Conservation (phyloP, 352 stramenopile genomes). For the Pythium grandisporangium region DNA sequence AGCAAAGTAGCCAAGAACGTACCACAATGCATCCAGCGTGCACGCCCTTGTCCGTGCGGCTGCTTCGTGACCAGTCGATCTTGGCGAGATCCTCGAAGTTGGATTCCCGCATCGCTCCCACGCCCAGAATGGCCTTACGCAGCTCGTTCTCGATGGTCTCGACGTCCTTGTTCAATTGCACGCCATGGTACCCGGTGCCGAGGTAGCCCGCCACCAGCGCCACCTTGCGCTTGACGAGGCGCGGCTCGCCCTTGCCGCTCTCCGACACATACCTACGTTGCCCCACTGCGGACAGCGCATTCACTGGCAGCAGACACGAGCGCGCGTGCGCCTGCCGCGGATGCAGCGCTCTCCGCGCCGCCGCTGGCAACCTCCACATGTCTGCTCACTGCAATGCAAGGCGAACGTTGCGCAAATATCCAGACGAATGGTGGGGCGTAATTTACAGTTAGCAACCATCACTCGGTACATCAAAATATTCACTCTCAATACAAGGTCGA, state of each 20-base stretch:
- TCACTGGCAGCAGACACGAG: conserved; percentile 4
- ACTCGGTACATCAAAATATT: no score
- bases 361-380: conserved; percentile 4
- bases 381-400: conserved; percentile 7
- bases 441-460: no score
- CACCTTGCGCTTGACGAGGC: conserved; percentile 85
- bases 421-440: no score
- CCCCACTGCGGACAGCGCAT: no score
- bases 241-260: no score
- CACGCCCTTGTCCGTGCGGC: conserved; percentile 89
- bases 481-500: no score
- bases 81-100: conserved; percentile 85
- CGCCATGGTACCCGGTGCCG: conserved; percentile 63
- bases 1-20: conserved; percentile 15
- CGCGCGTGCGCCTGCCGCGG: neutral
- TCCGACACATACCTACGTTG: no score
- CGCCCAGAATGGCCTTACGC: conserved; percentile 64
- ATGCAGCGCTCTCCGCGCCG: neutral
- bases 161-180: conserved; percentile 76
- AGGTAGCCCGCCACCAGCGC: conserved; percentile 80
- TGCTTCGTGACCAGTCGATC: conserved; percentile 87
- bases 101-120: conserved; percentile 78
- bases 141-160: conserved; percentile 81
- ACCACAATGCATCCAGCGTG: conserved; percentile 87
- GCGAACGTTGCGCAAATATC: neutral